Conservation (phyloP, 1,284 basidiomycete species). For the Microbotryum violaceum region DNA sequence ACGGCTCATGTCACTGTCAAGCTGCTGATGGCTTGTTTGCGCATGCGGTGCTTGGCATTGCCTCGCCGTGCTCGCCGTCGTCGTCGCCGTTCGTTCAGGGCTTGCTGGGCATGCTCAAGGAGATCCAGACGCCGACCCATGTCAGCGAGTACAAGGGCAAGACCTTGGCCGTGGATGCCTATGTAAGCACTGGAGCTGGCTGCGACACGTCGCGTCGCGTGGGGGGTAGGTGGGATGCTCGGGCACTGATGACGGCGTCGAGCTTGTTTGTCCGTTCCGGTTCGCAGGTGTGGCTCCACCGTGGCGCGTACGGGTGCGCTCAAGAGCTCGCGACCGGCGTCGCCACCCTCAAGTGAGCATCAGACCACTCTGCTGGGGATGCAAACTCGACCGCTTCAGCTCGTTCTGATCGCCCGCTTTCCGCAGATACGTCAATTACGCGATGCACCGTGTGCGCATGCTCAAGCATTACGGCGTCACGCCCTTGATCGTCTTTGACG, state of each 20-base stretch:
- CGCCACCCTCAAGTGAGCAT: conserved; percentile 66
- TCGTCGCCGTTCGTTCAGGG: conserved; percentile 52
- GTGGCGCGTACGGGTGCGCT: conserved; percentile 84
- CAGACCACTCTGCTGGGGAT: background rate
- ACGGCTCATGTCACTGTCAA: too few relatives aligned
- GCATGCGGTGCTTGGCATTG: background rate
- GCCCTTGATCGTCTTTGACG: conserved; percentile 94
- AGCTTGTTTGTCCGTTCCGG: conserved; percentile 20
- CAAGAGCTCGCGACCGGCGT: conserved; percentile 80
- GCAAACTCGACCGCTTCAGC: background rate
- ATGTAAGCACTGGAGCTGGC: conserved; percentile 13
- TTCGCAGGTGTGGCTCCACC: conserved; percentile 96
- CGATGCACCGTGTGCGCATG: conserved; percentile 84
- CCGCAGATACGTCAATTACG: conserved; percentile 83
- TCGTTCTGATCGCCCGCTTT: conserved; percentile 1
- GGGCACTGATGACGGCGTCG: background rate
- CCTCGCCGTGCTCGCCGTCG: too few relatives aligned
- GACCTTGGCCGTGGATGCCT: conserved; percentile 32
- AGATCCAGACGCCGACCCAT: conserved; percentile 69
- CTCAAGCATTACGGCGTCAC: conserved; percentile 73
- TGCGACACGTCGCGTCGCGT: background rate
- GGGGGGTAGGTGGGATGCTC: background rate
- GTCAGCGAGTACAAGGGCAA: conserved; percentile 62
- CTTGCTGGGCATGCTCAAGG: conserved; percentile 84
- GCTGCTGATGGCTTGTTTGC: background rate